Evolutionary conservation across 441 rosid genomes (phyloP).

Genomic region (Adansonia rubrostipa): DNA sequence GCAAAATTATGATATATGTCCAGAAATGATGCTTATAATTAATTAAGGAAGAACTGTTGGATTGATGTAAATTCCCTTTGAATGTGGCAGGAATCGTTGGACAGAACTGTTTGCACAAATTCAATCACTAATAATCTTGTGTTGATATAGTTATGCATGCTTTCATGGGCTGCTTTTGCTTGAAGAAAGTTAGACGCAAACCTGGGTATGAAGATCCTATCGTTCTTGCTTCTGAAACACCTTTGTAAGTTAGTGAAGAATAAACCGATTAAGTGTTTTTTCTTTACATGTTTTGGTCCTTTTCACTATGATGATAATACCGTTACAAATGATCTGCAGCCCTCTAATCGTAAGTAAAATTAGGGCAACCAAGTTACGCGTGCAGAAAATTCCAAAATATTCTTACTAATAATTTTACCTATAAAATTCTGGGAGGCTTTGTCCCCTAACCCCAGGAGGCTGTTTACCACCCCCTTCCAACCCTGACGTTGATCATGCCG

Average conservation of each 20-base stretch:
- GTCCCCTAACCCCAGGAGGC: no score
- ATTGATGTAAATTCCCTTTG: conserved; percentile 19
- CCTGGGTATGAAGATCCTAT: conserved; percentile 41
- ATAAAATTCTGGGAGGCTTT: no score
- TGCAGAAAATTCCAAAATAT: no score
- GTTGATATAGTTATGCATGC: conserved; percentile 41
- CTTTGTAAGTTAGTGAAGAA: conserved; percentile 49
- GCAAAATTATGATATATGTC: background rate
- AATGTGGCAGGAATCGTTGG: conserved; percentile 29
- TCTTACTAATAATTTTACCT: no score
- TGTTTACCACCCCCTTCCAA: no score
- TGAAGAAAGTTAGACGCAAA: conserved; percentile 31
- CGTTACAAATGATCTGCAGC: background rate
- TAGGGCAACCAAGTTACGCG: background rate
- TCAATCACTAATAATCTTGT: background rate
- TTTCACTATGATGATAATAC: background rate
- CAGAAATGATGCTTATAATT: background rate
- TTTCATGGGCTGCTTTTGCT: conserved; percentile 52
- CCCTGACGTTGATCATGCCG: no score
- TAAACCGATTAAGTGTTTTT: background rate
- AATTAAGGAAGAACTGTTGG: conserved; percentile 15
- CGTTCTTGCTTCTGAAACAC: conserved; percentile 64
- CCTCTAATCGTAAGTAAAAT: background rate
- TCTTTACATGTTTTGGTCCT: background rate
- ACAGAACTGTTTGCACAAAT: background rate